Percentiles rank a stretch among this genome's conserved stretches.
Conservation (phyloP, 2,329 filamentous ascomycete species). For the Colletotrichum sp. region DNA sequence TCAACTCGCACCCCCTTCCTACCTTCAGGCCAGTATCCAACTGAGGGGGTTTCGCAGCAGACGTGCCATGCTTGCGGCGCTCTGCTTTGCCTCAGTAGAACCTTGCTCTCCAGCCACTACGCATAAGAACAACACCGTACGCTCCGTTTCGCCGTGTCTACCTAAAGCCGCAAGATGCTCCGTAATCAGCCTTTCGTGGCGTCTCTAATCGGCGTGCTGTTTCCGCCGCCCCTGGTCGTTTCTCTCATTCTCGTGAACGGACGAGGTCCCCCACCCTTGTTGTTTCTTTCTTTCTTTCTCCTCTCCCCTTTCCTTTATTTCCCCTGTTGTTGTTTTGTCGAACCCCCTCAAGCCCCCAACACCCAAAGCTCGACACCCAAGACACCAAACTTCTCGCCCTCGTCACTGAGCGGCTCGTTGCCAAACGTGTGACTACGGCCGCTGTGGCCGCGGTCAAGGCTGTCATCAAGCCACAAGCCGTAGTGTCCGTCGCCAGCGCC, state of each 20-base stretch:
- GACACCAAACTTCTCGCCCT: conserved; percentile 90
- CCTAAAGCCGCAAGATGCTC: background rate
- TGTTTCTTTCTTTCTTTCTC: background rate
- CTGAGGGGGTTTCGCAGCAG: background rate
- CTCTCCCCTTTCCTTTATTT: background rate
- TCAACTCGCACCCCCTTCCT: background rate
- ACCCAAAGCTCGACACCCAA: conserved; percentile 94
- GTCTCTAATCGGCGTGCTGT: background rate
- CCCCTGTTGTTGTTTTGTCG: background rate
- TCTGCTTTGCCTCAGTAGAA: background rate
- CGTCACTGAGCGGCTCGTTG: conserved; percentile 91
- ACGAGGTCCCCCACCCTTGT: background rate
- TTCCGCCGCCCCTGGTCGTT: background rate
- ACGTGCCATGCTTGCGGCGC: background rate
- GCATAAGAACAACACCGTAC: background rate
- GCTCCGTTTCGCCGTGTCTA: background rate
- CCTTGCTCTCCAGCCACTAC: background rate
- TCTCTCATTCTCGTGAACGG: background rate
- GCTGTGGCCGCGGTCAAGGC: conserved; percentile 83
- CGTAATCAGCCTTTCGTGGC: background rate
- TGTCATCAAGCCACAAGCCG: conserved; percentile 91
- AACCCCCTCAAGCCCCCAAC: conserved; percentile 61
- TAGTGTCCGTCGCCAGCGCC: conserved; percentile 90
- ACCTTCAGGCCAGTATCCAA: background rate
- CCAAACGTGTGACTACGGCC: conserved; percentile 89